Evolutionary conservation across 345 rosid genomes (phyloP).

Genomic region (Eucalyptus grandis): DNA sequence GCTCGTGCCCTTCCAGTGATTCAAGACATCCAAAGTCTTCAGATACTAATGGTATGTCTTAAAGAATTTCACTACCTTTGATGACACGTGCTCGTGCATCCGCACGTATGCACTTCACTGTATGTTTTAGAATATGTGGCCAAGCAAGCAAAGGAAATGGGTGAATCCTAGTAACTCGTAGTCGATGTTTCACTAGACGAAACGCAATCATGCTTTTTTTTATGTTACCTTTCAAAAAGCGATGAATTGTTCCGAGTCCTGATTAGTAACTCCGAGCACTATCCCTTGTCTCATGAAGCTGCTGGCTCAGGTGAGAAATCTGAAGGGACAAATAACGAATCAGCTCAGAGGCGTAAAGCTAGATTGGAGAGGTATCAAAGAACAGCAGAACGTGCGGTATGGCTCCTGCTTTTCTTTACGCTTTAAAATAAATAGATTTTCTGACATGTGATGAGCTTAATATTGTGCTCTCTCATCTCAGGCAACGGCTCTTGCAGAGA

Average conservation of each 20-base stretch:
- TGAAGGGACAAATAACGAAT: constrained; percentile 37
- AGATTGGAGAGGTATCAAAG: constrained; percentile 65
- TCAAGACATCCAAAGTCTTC: constrained; percentile 17
- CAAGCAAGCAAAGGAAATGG: neutral
- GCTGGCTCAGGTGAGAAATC: constrained; percentile 6
- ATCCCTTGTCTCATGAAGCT: constrained; percentile 16
- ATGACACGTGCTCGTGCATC: neutral
- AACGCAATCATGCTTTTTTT: neutral
- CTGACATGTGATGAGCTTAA: neutral
- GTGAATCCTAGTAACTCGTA: neutral
- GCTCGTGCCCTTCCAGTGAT: constrained; percentile 28
- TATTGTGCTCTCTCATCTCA: constrained; percentile 23
- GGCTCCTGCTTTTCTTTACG: neutral
- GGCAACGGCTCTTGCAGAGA: constrained; percentile 95
- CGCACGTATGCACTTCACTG: neutral
- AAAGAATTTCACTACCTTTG: neutral
- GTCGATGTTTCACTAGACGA: neutral
- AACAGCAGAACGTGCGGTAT: constrained; percentile 80
- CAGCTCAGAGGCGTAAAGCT: constrained; percentile 56
- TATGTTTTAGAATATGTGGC: neutral
- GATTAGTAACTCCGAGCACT: neutral
- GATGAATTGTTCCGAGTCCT: neutral
- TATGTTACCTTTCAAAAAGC: neutral
- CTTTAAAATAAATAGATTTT: neutral
- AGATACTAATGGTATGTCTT: constrained; percentile 28